These are phyloP conservation scores for Boletus tylopilopsis DNA, from an alignment of 768 basidiomycete genomes.

Conservation along the genomic window DNA sequence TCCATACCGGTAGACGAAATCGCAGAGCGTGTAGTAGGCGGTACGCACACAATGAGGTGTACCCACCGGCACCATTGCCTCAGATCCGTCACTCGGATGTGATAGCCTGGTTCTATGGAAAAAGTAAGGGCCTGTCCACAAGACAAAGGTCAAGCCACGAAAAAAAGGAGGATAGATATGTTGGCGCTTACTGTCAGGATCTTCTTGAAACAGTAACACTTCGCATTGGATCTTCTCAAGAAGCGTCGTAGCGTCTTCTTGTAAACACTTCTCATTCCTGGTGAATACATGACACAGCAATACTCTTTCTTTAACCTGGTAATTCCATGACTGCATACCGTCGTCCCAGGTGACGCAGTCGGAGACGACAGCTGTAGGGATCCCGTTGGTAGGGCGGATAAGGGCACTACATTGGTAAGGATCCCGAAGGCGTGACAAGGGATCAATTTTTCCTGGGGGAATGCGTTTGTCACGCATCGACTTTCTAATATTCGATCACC, in stretches of 20 bases:
- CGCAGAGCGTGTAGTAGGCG: conserved; percentile 27
- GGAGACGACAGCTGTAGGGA: conserved; percentile 16
- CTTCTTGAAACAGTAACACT: conserved; percentile 17
- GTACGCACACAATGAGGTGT: conserved; percentile 20
- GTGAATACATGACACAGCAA: conserved; percentile 46
- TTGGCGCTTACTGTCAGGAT: conserved; percentile 19
- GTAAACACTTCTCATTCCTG: conserved; percentile 40
- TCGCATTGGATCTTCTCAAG: conserved; percentile 40
- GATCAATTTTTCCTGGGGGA: conserved; percentile 16
- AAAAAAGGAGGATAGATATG: not conserved
- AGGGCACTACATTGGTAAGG: conserved; percentile 11
- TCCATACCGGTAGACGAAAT: conserved; percentile 33
- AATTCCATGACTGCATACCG: conserved; percentile 28
- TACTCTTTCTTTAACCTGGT: conserved; percentile 20
- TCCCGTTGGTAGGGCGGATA: conserved; percentile 12
- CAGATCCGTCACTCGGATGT: conserved; percentile 9
- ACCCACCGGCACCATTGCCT: conserved; percentile 21
- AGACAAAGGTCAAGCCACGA: conserved; percentile 2
- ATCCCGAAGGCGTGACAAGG: conserved; percentile 23
- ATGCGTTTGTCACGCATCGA: not conserved
- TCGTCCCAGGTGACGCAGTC: conserved; percentile 26
- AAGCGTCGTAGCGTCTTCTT: conserved; percentile 36
- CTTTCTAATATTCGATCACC: conserved; percentile 16
- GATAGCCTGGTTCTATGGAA: conserved; percentile 16
- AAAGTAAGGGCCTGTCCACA: conserved; percentile 28